phyloP scores from a whole-genome alignment of 805 yeast species.

The Saccharomyces paradoxus region DNA sequence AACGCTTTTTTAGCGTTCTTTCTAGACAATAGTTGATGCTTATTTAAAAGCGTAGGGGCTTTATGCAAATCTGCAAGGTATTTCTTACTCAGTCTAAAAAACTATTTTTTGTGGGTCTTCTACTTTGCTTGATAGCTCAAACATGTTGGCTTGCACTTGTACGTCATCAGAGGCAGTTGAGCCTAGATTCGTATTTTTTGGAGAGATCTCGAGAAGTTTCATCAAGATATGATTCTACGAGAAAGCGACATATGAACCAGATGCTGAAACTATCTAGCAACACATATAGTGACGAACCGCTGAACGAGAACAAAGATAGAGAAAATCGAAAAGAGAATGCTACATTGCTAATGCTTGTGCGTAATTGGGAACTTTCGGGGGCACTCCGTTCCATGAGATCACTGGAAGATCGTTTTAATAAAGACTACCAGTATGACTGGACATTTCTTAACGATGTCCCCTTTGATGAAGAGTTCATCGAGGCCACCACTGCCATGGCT shows the following conservation, averaged over 20 bases:
- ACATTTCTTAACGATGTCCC: conserved; percentile 70
- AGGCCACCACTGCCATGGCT: conserved; percentile 52
- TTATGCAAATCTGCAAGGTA: background rate
- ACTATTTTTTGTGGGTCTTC: background rate
- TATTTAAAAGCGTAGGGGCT: background rate
- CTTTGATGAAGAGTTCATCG: conserved; percentile 54
- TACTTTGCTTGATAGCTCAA: background rate
- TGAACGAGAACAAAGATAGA: conserved; percentile 1
- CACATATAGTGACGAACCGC: conserved; percentile 16
- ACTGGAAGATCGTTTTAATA: conserved; percentile 67
- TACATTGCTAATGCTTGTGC: conserved; percentile 75
- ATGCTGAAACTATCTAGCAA: conserved; percentile 23
- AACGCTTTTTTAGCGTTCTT: background rate
- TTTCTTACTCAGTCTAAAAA: background rate
- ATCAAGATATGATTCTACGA: conserved; percentile 10
- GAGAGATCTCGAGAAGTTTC: conserved; percentile 11
- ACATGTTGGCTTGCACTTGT: background rate
- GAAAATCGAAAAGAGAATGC: conserved; percentile 46
- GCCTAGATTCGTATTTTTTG: background rate
- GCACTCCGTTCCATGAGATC: conserved; percentile 72
- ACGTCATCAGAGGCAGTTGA: background rate
- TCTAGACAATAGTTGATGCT: background rate
- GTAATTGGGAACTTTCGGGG: conserved; percentile 70
- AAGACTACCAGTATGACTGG: conserved; percentile 63
- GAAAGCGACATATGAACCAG: conserved; percentile 6